Conservation (phyloP, 2,329 filamentous ascomycete species). For the Aspergillus sp. region DNA sequence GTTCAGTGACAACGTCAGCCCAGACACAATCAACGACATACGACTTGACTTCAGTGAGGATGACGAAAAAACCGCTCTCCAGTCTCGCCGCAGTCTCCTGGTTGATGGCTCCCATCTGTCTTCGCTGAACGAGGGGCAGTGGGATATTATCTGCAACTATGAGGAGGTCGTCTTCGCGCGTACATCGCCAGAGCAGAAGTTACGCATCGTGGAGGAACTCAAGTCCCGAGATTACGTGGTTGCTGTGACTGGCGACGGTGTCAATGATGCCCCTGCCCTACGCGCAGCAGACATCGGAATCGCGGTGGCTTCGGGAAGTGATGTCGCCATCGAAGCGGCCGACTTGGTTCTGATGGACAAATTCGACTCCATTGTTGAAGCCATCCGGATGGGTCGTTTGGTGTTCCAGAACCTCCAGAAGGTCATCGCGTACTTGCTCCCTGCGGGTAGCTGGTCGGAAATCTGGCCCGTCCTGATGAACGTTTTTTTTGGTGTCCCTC, state of each 20-base stretch:
- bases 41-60: constrained; percentile 25
- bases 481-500: constrained; percentile 55
- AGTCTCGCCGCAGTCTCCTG: constrained; percentile 53
- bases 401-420: constrained; percentile 38
- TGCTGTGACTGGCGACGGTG: constrained; percentile 39
- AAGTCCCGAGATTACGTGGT: constrained; percentile 38
- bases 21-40: constrained; percentile 58
- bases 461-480: constrained; percentile 58
- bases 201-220: constrained; percentile 42
- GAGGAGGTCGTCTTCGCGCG: constrained; percentile 50
- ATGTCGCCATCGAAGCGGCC: constrained; percentile 41
- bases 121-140: constrained; percentile 63
- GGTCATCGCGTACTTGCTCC: constrained; percentile 45
- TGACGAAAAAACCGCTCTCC: constrained; percentile 19
- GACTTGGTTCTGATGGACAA: constrained; percentile 37
- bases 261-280: constrained; percentile 36
- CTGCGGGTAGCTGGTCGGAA: constrained; percentile 55
- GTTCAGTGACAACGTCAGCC: constrained; percentile 40
- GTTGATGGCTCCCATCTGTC: constrained; percentile 66
- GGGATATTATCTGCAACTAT: constrained; percentile 60
- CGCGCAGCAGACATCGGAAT: constrained; percentile 32
- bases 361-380: constrained; percentile 34
- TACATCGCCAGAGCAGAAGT: constrained; percentile 43
- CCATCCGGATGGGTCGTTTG: constrained; percentile 30
- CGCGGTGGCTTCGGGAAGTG: constrained; percentile 37